Evolutionary conservation across 2,329 filamentous ascomycete genomes (phyloP), one percentile per base, ranked within the genome.

Genomic region (Daldinia sp.): DNA sequence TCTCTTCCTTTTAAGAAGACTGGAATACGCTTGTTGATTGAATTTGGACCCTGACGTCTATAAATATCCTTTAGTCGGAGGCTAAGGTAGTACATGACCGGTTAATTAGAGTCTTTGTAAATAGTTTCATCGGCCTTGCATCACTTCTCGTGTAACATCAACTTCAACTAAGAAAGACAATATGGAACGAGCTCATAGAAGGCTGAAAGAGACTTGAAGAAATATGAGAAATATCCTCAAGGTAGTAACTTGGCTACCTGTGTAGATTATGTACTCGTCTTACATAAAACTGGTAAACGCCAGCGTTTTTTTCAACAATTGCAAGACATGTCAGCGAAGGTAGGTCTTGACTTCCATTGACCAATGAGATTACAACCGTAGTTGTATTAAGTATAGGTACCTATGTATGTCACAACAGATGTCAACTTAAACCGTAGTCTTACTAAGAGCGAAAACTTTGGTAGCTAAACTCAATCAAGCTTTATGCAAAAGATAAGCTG

Each of bases 401-500:
- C n/a, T n/a, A 12, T 9, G 9, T 20, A 23, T 10, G 3, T 28
- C 12, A 48, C 44, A 48, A n/a, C 6, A 26, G 44, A 15, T 28
- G 44, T 48, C 23, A n/a, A 28, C 44, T 28, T n/a, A 26, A 7
- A 48, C 44, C 5, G 6, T 28, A 48, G 44, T 28, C 44, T 28
- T 48, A 48, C 44, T n/a, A 48, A n/a, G 23, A 48, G 2, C 20
- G 23, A 2, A 48, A 46, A 37, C 13, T 39, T 39, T 13, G 13
- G 12, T 39, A 39, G 13, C 35, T 37, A 37, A 37, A 13, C 18
- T 18, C 10, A 41, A 28, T 46, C 41, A 30, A 58, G 39, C 44
- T 30, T 58, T 58, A 58, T 41, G 28, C 44, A 58, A 58, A 26
- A 58, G n/a, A 7, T 20, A 42, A 42, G 41, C 41, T 9, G 6